phyloP scores from a whole-genome alignment of 192 early-diverging fungal genomes.

The Backusella tuberculispora region DNA sequence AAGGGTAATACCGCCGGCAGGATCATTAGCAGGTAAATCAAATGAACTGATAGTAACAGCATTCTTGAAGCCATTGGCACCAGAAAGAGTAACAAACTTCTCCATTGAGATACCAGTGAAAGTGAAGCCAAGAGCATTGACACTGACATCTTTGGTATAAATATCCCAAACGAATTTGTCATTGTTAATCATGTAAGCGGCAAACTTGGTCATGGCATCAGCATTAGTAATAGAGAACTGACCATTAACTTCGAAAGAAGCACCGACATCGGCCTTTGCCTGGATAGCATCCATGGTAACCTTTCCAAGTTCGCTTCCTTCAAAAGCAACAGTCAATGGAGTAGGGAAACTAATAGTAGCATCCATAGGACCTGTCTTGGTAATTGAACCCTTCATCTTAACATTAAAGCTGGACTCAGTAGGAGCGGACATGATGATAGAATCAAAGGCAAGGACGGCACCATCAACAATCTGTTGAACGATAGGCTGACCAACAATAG shows the following conservation, averaged over 20 bases:
- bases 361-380: conserved; percentile 48
- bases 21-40: conserved; percentile 57
- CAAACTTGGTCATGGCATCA: conserved; percentile 49
- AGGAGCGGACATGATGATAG: conserved; percentile 35
- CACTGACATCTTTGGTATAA: conserved; percentile 44
- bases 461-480: conserved; percentile 50
- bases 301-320: conserved; percentile 43
- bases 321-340: conserved; percentile 42
- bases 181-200: conserved; percentile 52
- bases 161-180: conserved; percentile 52
- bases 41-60: conserved; percentile 43
- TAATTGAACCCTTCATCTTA: conserved; percentile 47
- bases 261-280: conserved; percentile 49
- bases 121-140: conserved; percentile 52
- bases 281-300: conserved; percentile 46
- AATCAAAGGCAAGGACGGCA: conserved; percentile 39
- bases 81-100: conserved; percentile 52
- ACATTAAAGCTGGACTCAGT: conserved; percentile 49
- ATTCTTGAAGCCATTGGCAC: conserved; percentile 45
- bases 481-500: conserved; percentile 53
- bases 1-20: conserved; percentile 66
- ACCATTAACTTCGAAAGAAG: conserved; percentile 42
- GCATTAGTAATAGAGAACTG: conserved; percentile 46
- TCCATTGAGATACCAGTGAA: conserved; percentile 51
- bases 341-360: conserved; percentile 50